These are phyloP conservation scores for Cardamine occulta DNA, from an alignment of 345 rosid genomes.

Conservation along the genomic window DNA sequence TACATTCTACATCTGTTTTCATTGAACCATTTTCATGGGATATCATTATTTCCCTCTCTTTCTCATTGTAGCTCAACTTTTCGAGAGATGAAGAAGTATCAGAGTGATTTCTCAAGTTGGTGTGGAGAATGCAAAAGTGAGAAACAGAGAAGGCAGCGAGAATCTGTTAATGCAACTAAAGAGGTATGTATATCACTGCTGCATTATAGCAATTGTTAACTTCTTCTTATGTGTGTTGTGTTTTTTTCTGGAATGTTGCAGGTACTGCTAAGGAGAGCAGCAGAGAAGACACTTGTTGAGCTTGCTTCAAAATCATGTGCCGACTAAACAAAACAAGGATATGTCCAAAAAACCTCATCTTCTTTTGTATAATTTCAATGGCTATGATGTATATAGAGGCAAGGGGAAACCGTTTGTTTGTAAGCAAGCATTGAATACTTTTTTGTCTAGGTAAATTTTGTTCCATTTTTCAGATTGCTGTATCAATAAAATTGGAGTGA, in stretches of 20 bases:
- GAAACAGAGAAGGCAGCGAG: constrained; percentile 62
- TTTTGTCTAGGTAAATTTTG: constrained; percentile 27
- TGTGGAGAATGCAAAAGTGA: constrained; percentile 76
- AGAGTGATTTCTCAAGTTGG: constrained; percentile 83
- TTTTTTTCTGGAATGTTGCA: constrained; percentile 14
- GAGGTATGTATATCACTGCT: constrained; percentile 29
- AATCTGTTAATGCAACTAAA: constrained; percentile 53
- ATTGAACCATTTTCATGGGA: too few species aligned
- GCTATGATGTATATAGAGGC: constrained; percentile 36
- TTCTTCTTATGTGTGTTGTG: neutral
- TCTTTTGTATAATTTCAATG: constrained; percentile 23
- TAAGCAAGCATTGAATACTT: constrained; percentile 13
- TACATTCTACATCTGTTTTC: neutral
- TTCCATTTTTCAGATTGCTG: constrained; percentile 27
- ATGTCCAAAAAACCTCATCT: neutral
- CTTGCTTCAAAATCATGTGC: constrained; percentile 35
- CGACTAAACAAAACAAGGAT: constrained; percentile 24
- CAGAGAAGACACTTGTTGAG: constrained; percentile 40
- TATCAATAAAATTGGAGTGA: constrained; percentile 32
- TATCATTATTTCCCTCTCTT: neutral
- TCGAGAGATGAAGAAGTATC: constrained; percentile 85
- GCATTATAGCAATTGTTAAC: neutral
- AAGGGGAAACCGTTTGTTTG: constrained; percentile 27
- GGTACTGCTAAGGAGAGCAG: constrained; percentile 30
- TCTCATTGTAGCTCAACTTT: constrained; percentile 64